Evolutionary conservation across 2,329 filamentous ascomycete species (phyloP), one percentile per base, ranked within the genome.

Genomic region (Trichoderma koningii): DNA sequence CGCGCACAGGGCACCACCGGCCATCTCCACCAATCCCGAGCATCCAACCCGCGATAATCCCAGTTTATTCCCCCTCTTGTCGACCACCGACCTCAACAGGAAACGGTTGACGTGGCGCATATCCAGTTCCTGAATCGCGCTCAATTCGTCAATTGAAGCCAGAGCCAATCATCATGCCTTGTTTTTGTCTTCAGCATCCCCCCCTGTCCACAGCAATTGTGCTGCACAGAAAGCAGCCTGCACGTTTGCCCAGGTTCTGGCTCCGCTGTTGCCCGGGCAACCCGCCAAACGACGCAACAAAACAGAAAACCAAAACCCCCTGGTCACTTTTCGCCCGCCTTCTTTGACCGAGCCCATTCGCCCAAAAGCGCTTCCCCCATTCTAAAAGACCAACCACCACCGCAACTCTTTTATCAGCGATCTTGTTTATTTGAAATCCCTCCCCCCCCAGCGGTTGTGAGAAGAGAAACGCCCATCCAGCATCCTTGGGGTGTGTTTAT

Each of bases 241-340:
- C n/a, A n/a, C 50, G 34, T 19, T 30, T 30, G 50, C 50, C 50
- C 17, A 30, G 7, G 3, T n/a, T n/a, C 26, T 7, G 9, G 23
- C 26, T n/a, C 50, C 21, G 28, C 19, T 34, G 64, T 66, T 66
- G 64, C 64, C 60, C 60, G 47, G 47, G 60, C 64, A 66, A 66
- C 64, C 7, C 60, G 12, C 23, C 45, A 9, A 9, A 62, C 9
- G 56, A 59, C 48, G 60, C 64, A 57, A 57, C 64, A 66, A 66
- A 66, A 59, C 64, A 66, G 53, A 41, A 64, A 7, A 10, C 3
- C 28, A 48, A 23, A 48, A 23, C 21, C n/a, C 64, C 64, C 64
- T 52, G 53, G 51, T 55, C 56, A 19, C n/a, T 38, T 3, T 38
- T 45, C 17, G 34, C 30, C 60, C 52, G 53, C 64, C 51, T 66